Conservation (phyloP, 2,329 filamentous ascomycete species). For the Nemania sp. region DNA sequence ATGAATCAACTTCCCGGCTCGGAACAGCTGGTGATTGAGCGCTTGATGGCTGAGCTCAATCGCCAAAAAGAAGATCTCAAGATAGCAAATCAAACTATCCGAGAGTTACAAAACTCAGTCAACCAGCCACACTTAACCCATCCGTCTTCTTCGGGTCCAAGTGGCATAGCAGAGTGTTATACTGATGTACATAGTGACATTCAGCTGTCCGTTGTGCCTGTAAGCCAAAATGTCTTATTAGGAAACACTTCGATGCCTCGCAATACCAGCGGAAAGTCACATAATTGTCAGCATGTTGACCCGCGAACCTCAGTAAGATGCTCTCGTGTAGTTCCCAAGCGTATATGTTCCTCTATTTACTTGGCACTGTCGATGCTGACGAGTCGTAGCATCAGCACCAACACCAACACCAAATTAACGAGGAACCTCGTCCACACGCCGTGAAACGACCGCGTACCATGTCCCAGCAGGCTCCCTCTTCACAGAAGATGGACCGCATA, state of each 20-base stretch:
- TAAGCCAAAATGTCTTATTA: conserved; percentile 46
- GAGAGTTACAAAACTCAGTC: conserved; percentile 45
- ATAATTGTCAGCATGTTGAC: conserved; percentile 42
- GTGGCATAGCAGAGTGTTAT: conserved; percentile 42
- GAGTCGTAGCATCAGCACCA: conserved; percentile 44
- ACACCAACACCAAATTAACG: conserved; percentile 45
- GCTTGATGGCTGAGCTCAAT: conserved; percentile 46
- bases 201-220: conserved; percentile 45
- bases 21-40: conserved; percentile 46
- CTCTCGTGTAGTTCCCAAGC: conserved; percentile 30
- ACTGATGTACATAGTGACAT: conserved; percentile 46
- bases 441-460: conserved; percentile 53
- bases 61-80: conserved; percentile 46
- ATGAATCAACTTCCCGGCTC: conserved; percentile 46
- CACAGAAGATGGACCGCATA: conserved; percentile 59
- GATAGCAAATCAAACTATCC: conserved; percentile 44
- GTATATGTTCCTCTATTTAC: conserved; percentile 8
- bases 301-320: conserved; percentile 48
- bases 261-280: conserved; percentile 44
- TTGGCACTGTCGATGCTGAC: conserved; percentile 43
- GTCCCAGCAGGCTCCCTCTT: conserved; percentile 51
- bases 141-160: conserved; percentile 37
- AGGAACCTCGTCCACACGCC: conserved; percentile 46
- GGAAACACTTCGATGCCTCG: conserved; percentile 50
- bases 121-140: conserved; percentile 44